Percentiles rank a stretch among this genome's conserved stretches.
phyloP scores from a whole-genome alignment of 768 basidiomycete genomes.

The Phlebiopsis gigantea region DNA sequence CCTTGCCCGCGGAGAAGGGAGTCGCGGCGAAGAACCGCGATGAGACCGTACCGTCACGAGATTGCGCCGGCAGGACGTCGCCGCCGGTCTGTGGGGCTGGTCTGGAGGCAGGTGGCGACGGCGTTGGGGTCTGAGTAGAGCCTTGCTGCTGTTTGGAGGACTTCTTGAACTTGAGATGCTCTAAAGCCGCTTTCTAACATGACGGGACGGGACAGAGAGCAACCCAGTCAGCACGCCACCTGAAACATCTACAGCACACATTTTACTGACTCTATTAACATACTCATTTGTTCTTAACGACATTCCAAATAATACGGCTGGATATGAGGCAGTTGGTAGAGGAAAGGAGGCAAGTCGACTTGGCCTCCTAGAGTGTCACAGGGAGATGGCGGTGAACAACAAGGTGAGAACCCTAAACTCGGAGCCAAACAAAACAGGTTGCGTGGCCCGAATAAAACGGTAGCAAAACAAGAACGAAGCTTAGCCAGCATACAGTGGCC shows the following conservation, averaged over 20 bases:
- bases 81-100: constrained; percentile 15
- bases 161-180: constrained; percentile 45
- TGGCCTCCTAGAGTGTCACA: constrained; percentile 4
- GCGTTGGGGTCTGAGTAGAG: constrained; percentile 14
- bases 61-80: constrained; percentile 51
- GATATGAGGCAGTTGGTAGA: background rate
- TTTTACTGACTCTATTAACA: constrained; percentile 45
- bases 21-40: constrained; percentile 53
- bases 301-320: constrained; percentile 26
- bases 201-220: constrained; percentile 11
- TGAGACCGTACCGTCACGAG: constrained; percentile 67
- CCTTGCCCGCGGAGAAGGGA: constrained; percentile 44
- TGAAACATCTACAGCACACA: constrained; percentile 9
- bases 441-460: constrained; percentile 5
- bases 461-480: background rate
- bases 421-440: constrained; percentile 4
- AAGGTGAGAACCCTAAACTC: constrained; percentile 9
- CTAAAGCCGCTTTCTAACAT: constrained; percentile 37
- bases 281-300: constrained; percentile 41
- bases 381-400: constrained; percentile 13
- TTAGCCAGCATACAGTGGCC: background rate
- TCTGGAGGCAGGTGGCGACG: constrained; percentile 21
- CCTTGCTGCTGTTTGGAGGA: constrained; percentile 25
- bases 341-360: constrained; percentile 1
- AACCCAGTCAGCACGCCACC: constrained; percentile 17